Percentiles rank a stretch among this genome's conserved stretches.
phyloP scores from a whole-genome alignment of 495 filamentous ascomycete genomes.

The Recurvomyces mirabilis region DNA sequence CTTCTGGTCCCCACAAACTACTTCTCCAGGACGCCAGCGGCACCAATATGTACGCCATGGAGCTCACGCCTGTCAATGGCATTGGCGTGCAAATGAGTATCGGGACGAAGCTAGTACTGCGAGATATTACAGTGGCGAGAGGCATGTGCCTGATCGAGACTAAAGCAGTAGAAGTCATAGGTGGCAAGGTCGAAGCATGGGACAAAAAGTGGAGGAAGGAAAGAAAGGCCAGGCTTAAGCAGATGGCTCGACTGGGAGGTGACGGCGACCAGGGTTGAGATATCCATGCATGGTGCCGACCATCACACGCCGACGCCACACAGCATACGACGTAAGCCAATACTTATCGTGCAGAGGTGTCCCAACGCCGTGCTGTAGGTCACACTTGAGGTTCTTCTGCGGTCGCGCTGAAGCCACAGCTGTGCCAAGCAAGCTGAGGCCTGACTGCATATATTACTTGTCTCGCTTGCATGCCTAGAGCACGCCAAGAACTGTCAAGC shows the following conservation, averaged over 20 bases:
- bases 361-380: no score
- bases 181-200: slow-evolving; percentile 76
- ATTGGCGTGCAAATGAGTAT: slow-evolving; percentile 59
- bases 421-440: no score
- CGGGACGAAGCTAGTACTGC: slow-evolving; percentile 70
- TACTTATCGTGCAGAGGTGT: no score
- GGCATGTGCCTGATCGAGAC: slow-evolving; percentile 70
- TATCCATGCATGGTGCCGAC: no score
- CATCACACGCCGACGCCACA: no score
- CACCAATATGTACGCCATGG: slow-evolving; percentile 57
- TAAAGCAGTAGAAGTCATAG: slow-evolving; percentile 50
- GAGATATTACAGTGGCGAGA: slow-evolving; percentile 53
- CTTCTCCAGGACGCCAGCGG: slow-evolving; percentile 72
- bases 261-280: no score
- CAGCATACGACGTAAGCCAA: no score
- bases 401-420: no score
- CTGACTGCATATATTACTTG: no score
- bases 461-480: no score
- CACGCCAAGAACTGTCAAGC: no score
- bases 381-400: no score
- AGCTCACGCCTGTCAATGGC: slow-evolving; percentile 54
- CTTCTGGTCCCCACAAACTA: slow-evolving; percentile 60
- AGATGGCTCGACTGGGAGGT: slow-evolving; percentile 28
- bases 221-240: slow-evolving; percentile 56
- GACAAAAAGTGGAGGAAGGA: slow-evolving; percentile 66